phyloP scores from a whole-genome alignment of 306 rosid genomes.

The Myrica gale region DNA sequence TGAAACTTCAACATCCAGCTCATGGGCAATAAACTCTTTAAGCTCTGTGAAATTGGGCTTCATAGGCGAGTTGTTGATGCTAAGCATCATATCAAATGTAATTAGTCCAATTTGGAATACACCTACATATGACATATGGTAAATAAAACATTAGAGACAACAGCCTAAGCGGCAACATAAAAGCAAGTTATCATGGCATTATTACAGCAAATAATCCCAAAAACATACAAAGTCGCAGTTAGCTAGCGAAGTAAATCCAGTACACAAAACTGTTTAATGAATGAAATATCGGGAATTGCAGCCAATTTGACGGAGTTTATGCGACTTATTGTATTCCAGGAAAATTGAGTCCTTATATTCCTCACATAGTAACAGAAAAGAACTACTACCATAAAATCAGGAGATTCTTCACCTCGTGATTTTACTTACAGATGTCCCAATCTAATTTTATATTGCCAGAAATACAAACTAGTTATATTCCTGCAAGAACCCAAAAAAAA shows the following conservation, averaged over 20 bases:
- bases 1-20: slow-evolving; percentile 58
- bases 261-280: no score
- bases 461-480: background rate
- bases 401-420: background rate
- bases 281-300: no score
- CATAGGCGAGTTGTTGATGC: slow-evolving; percentile 56
- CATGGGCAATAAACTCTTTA: slow-evolving; percentile 65
- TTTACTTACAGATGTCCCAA: background rate
- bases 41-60: slow-evolving; percentile 65
- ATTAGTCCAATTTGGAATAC: slow-evolving; percentile 64
- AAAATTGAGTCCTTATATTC: no score
- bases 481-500: background rate
- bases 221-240: no score
- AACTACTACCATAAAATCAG: background rate
- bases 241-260: no score
- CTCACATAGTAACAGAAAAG: background rate
- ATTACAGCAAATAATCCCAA: background rate
- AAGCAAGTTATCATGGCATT: background rate
- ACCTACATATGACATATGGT: slow-evolving; percentile 37
- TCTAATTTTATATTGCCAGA: background rate
- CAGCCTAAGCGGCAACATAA: slow-evolving; percentile 9
- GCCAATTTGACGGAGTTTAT: no score
- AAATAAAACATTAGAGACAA: slow-evolving; percentile 14
- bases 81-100: slow-evolving; percentile 60
- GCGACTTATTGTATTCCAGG: no score